Evolutionary conservation across 805 yeast genomes (phyloP).

Genomic region (Myxozyma lipomycoides): DNA sequence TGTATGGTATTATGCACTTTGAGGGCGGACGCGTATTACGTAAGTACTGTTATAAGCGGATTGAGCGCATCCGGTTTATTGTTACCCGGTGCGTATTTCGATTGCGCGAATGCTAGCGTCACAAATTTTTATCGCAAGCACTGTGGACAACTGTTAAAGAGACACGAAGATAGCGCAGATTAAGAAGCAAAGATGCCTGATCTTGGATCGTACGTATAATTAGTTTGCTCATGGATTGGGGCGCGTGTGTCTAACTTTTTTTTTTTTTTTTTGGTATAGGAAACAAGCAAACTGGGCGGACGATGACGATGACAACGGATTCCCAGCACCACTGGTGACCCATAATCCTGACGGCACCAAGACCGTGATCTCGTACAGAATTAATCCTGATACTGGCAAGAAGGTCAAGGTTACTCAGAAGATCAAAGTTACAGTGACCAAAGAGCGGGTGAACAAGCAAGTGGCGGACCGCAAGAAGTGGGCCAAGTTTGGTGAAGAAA

Average conservation of each 20-base stretch:
- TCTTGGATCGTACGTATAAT: constrained; percentile 18
- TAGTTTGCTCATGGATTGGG: too few relatives aligned
- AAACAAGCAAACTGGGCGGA: constrained; percentile 57
- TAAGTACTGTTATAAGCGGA: too few relatives aligned
- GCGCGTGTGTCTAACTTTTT: neutral
- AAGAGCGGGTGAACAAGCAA: constrained; percentile 75
- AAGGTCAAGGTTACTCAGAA: constrained; percentile 84
- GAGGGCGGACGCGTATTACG: too few relatives aligned
- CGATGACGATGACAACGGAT: constrained; percentile 39
- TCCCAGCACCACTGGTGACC: constrained; percentile 69
- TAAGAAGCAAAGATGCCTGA: constrained; percentile 17
- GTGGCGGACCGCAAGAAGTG: constrained; percentile 88
- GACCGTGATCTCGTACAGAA: constrained; percentile 72
- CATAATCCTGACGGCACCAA: constrained; percentile 84
- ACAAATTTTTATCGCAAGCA: neutral
- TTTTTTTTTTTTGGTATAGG: constrained; percentile 1
- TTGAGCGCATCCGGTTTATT: too few relatives aligned
- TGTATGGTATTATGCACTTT: too few relatives aligned
- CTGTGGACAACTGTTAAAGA: neutral
- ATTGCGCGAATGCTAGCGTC: neutral
- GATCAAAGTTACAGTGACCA: constrained; percentile 69
- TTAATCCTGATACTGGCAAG: constrained; percentile 67
- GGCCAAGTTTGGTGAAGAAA: constrained; percentile 84
- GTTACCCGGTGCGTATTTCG: too few relatives aligned
- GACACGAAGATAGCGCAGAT: neutral